Evolutionary conservation across 352 stramenopile species (phyloP).

Genomic region (Globisporangium nunn): DNA sequence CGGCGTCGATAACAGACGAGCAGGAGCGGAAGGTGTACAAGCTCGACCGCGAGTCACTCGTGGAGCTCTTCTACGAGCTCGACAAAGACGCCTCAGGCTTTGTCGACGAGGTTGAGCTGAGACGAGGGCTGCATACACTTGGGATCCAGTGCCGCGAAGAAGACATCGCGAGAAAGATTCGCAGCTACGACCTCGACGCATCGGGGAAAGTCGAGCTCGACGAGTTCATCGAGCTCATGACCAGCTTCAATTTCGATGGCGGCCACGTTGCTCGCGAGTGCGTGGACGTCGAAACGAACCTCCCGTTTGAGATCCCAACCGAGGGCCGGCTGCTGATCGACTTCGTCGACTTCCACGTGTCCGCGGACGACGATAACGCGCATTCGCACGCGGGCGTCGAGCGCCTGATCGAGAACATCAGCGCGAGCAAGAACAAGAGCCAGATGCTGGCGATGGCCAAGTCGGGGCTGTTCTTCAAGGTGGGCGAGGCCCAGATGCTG

Average conservation of each 20-base stretch:
- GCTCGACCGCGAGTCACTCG: constrained; percentile 43
- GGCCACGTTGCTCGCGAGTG: constrained; percentile 41
- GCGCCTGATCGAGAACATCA: constrained; percentile 73
- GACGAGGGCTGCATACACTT: constrained; percentile 39
- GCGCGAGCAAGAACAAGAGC: constrained; percentile 63
- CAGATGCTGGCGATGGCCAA: constrained; percentile 82
- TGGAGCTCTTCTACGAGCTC: constrained; percentile 51
- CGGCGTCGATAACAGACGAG: constrained; percentile 23
- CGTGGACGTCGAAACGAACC: constrained; percentile 55
- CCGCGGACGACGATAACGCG: constrained; percentile 51
- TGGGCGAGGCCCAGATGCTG: constrained; percentile 57
- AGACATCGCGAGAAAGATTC: constrained; percentile 54
- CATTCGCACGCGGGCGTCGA: constrained; percentile 61
- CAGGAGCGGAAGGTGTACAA: constrained; percentile 23
- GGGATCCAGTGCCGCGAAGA: constrained; percentile 49
- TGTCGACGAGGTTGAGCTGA: constrained; percentile 55
- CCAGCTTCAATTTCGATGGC: constrained; percentile 50
- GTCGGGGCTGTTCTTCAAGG: constrained; percentile 59
- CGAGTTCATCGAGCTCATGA: constrained; percentile 75
- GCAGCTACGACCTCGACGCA: constrained; percentile 66
- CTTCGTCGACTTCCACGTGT: constrained; percentile 77
- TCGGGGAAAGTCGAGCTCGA: constrained; percentile 69
- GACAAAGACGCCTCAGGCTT: constrained; percentile 62
- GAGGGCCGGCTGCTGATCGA: constrained; percentile 55
- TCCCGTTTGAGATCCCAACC: constrained; percentile 49